These are phyloP conservation scores for Omphalea diandra DNA, from an alignment of 441 rosid species.

Conservation along the genomic window DNA sequence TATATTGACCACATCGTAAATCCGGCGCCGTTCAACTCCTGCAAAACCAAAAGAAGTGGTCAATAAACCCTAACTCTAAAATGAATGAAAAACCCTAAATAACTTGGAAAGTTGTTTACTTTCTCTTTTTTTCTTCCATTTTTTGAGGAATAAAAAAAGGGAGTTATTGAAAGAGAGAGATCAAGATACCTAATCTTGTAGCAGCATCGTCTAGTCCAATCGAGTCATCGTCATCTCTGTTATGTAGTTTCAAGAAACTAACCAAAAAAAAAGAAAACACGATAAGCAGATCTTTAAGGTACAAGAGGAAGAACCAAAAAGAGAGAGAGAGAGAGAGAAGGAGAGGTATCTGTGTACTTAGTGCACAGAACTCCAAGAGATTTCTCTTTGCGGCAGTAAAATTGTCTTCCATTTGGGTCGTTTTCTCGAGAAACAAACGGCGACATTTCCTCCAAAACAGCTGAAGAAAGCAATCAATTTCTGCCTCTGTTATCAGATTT, in stretches of 20 bases:
- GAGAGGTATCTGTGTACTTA: conserved; percentile 50
- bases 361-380: conserved; percentile 86
- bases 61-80: too few relatives aligned
- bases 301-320: conserved; percentile 1
- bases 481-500: neutral
- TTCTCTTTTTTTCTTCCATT: neutral
- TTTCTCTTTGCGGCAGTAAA: conserved; percentile 80
- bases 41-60: conserved; percentile 14
- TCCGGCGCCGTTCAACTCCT: conserved; percentile 92
- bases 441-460: conserved; percentile 27
- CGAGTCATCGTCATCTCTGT: conserved; percentile 54
- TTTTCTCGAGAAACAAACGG: conserved; percentile 34
- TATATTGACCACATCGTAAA: conserved; percentile 89
- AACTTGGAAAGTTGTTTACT: too few relatives aligned
- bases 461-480: neutral
- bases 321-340: neutral
- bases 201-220: conserved; percentile 93
- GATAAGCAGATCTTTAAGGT: neutral
- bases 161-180: neutral
- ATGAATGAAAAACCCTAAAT: too few relatives aligned
- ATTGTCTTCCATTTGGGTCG: conserved; percentile 32
- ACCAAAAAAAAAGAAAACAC: conserved; percentile 3
- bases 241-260: conserved; percentile 76
- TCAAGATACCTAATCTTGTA: conserved; percentile 51
- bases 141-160: too few relatives aligned